phyloP scores from a whole-genome alignment of 1,139 yeast species.

The Fermentozyma sake region DNA sequence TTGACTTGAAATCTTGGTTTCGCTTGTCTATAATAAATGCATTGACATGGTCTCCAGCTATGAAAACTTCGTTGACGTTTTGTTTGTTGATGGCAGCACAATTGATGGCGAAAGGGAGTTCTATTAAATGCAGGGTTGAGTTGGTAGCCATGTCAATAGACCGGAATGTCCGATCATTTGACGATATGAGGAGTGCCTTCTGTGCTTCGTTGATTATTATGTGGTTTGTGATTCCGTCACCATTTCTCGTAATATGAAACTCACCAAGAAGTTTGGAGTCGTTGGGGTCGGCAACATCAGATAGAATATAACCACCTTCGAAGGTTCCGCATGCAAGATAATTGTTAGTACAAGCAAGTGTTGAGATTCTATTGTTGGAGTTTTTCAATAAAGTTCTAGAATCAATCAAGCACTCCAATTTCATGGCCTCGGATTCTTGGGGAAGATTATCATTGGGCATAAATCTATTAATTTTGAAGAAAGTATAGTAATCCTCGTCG shows the following conservation, averaged over 20 bases:
- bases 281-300: conserved; percentile 25
- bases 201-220: conserved; percentile 29
- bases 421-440: conserved; percentile 22
- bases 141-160: conserved; percentile 28
- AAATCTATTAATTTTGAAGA: conserved; percentile 35
- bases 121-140: conserved; percentile 4
- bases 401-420: conserved; percentile 35
- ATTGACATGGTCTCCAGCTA: conserved; percentile 49
- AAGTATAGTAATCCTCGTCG: conserved; percentile 25
- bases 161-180: conserved; percentile 46
- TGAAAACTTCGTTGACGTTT: conserved; percentile 32
- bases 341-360: conserved; percentile 42
- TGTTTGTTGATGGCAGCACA: conserved; percentile 39
- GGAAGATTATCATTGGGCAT: conserved; percentile 21
- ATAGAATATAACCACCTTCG: conserved; percentile 47
- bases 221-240: conserved; percentile 56
- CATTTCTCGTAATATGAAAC: conserved; percentile 36
- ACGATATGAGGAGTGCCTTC: conserved; percentile 33
- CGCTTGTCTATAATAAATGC: conserved; percentile 45
- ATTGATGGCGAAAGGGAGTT: conserved; percentile 48
- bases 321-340: conserved; percentile 51
- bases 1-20: conserved; percentile 9
- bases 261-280: conserved; percentile 27
- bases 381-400: conserved; percentile 27
- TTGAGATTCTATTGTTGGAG: conserved; percentile 42